phyloP scores from a whole-genome alignment of 2,329 filamentous ascomycete species.

The Fonsecaea pedrosoi region DNA sequence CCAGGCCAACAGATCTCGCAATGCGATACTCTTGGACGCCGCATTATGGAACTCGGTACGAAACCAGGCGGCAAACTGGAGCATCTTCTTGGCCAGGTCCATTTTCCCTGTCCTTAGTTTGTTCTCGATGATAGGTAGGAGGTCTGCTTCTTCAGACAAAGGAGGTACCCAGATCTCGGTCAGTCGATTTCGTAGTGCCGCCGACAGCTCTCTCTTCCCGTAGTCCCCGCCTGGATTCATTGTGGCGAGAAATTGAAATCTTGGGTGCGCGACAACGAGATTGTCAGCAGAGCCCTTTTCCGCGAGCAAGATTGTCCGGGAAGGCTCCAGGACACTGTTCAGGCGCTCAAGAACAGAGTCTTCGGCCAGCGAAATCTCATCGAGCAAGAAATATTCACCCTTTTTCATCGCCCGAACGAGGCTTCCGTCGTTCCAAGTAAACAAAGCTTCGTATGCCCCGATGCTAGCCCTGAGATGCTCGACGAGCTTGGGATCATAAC shows the following conservation, averaged over 20 bases:
- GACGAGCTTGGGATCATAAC: constrained; percentile 57
- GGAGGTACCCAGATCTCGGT: constrained; percentile 98
- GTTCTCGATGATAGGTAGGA: constrained; percentile 80
- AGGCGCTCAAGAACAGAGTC: constrained; percentile 95
- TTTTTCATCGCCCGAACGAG: constrained; percentile 91
- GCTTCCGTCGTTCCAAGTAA: constrained; percentile 95
- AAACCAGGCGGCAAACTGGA: constrained; percentile 93
- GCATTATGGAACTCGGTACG: constrained; percentile 78
- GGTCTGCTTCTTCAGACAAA: constrained; percentile 81
- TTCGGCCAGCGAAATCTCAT: constrained; percentile 96
- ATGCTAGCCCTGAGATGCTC: constrained; percentile 55
- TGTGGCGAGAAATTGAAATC: constrained; percentile 95
- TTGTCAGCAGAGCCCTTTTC: constrained; percentile 91
- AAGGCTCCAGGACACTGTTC: constrained; percentile 93
- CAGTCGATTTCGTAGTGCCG: constrained; percentile 92
- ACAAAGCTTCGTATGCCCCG: constrained; percentile 79
- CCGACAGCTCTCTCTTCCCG: constrained; percentile 95
- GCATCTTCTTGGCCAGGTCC: constrained; percentile 70
- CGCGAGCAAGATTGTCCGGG: constrained; percentile 83
- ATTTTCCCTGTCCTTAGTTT: constrained; percentile 69
- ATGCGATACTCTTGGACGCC: constrained; percentile 78
- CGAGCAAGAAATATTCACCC: constrained; percentile 89
- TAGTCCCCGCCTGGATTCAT: constrained; percentile 99
- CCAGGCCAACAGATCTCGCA: constrained; percentile 92
- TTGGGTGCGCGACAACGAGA: constrained; percentile 73